phyloP scores from a whole-genome alignment of 257 asterid genomes.

The Solanum chiquidenum region DNA sequence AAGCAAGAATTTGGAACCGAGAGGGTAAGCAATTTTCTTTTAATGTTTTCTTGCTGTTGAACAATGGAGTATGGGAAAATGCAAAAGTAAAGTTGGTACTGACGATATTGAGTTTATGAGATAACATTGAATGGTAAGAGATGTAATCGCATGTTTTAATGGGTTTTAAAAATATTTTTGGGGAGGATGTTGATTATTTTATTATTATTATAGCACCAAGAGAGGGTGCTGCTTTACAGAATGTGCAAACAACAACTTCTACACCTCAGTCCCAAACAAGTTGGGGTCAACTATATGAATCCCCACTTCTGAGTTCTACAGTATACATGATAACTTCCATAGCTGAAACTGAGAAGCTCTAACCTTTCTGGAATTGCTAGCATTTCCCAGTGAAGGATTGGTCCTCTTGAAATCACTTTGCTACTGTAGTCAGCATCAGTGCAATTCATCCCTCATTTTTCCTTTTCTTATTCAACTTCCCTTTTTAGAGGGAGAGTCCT shows the following conservation, averaged over 20 bases:
- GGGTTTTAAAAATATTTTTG: not conserved
- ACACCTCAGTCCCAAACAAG: not conserved
- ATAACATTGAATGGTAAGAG: not conserved
- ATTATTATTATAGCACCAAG: not conserved
- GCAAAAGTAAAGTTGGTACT: not conserved
- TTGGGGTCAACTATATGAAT: not conserved
- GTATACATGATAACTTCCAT: not conserved
- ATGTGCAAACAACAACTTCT: not conserved
- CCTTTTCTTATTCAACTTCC: not conserved
- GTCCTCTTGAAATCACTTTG: not conserved
- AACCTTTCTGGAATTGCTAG: not conserved
- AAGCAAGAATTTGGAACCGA: slow-evolving; percentile 93
- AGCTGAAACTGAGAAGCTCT: not conserved
- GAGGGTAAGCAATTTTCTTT: slow-evolving; percentile 48
- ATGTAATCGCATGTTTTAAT: not conserved
- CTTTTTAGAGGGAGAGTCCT: not conserved
- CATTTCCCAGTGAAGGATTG: not conserved
- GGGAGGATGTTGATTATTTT: not conserved
- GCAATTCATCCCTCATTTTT: not conserved
- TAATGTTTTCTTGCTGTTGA: not conserved
- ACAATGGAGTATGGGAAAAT: not conserved
- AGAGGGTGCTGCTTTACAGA: not conserved
- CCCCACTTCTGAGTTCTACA: not conserved
- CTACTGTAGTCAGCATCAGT: not conserved
- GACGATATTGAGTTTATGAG: not conserved